Evolutionary conservation across 1,284 basidiomycete genomes (phyloP).

Genomic region (Mycosarcoma maydis): DNA sequence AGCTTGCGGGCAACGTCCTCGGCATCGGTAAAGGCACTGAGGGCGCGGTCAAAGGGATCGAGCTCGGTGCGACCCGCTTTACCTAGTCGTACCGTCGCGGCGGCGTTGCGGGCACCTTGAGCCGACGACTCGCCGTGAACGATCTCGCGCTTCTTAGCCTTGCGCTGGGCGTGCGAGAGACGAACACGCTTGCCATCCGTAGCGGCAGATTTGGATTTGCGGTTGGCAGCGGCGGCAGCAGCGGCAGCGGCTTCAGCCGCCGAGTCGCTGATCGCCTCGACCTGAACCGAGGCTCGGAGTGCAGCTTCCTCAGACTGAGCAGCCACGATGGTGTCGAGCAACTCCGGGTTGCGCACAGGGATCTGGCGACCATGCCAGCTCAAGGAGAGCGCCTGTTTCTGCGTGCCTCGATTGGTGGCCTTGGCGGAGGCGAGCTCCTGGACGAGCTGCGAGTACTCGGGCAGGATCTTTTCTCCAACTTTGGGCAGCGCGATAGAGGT

Average conservation of each 20-base stretch:
- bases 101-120: slow-evolving; percentile 21
- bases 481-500: slow-evolving; percentile 73
- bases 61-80: slow-evolving; percentile 50
- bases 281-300: slow-evolving; percentile 63
- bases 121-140: slow-evolving; percentile 22
- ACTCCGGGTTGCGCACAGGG: slow-evolving; percentile 87
- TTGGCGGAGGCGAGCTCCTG: slow-evolving; percentile 68
- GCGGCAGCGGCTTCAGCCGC: slow-evolving; percentile 14
- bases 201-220: slow-evolving; percentile 13
- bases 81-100: slow-evolving; percentile 25
- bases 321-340: slow-evolving; percentile 85
- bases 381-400: slow-evolving; percentile 72
- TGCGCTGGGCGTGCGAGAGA: slow-evolving; percentile 62
- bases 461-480: slow-evolving; percentile 74
- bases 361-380: slow-evolving; percentile 84
- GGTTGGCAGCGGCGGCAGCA: slow-evolving; percentile 1
- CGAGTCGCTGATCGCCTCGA: slow-evolving; percentile 32
- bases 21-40: slow-evolving; percentile 62
- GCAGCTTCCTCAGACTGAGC: slow-evolving; percentile 80
- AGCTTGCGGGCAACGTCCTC: slow-evolving; percentile 59
- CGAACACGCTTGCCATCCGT: slow-evolving; percentile 36
- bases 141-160: slow-evolving; percentile 58
- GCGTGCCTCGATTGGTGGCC: slow-evolving; percentile 59
- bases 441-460: slow-evolving; percentile 75
- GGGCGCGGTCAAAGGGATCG: slow-evolving; percentile 63